phyloP scores from a whole-genome alignment of 1,284 basidiomycete species.

The Marasmius sp. region DNA sequence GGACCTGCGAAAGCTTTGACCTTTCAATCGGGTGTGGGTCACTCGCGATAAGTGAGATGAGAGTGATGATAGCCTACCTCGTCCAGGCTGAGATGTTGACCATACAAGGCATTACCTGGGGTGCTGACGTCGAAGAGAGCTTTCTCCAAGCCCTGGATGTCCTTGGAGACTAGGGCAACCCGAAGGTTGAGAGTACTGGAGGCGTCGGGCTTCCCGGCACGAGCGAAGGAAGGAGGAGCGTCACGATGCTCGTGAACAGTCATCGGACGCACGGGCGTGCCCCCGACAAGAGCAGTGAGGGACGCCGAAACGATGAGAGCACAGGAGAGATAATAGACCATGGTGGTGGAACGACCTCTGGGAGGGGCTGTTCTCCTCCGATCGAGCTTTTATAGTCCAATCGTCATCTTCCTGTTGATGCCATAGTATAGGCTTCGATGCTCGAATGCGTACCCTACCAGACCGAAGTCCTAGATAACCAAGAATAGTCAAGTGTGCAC shows the following conservation, averaged over 20 bases:
- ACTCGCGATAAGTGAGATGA: background rate
- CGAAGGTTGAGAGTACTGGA: slow-evolving; percentile 10
- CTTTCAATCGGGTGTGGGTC: slow-evolving; percentile 17
- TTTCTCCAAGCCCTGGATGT: slow-evolving; percentile 34
- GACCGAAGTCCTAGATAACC: too few relatives aligned
- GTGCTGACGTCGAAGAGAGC: slow-evolving; percentile 31
- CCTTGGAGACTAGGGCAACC: slow-evolving; percentile 13
- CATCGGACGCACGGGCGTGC: slow-evolving; percentile 2
- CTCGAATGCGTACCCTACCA: too few relatives aligned
- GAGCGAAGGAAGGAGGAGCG: slow-evolving; percentile 9
- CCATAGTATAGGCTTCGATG: too few relatives aligned
- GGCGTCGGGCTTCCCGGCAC: slow-evolving; percentile 8
- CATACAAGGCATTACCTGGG: slow-evolving; percentile 26
- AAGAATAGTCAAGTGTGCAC: too few relatives aligned
- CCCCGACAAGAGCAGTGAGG: background rate
- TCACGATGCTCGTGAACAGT: slow-evolving; percentile 9
- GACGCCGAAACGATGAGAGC: background rate
- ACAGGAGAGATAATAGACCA: background rate
- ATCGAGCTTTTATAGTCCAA: background rate
- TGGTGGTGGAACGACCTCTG: background rate
- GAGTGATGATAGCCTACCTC: slow-evolving; percentile 21
- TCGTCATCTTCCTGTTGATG: background rate
- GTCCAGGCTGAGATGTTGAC: slow-evolving; percentile 29
- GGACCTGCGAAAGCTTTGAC: slow-evolving; percentile 39
- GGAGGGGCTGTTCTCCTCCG: background rate